Evolutionary conservation across 345 rosid species (phyloP).

Genomic region (Fremontodendron californicum): DNA sequence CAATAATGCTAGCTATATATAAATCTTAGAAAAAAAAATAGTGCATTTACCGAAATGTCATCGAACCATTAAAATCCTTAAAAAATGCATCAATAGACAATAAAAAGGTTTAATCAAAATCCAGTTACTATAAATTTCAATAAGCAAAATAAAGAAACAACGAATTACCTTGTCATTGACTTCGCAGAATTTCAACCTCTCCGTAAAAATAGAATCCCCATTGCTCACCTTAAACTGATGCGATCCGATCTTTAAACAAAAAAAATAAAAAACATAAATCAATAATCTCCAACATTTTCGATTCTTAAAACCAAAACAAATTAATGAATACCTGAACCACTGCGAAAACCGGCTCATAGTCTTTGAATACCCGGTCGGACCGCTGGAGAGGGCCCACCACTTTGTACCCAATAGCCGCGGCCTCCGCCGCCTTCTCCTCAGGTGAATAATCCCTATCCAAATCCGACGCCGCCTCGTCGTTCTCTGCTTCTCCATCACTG

Average conservation of each 20-base stretch:
- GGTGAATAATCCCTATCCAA: constrained; percentile 50
- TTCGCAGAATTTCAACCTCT: constrained; percentile 86
- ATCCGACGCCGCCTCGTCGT: constrained; percentile 27
- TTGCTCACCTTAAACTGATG: constrained; percentile 97
- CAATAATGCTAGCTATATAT: not conserved
- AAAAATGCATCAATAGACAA: not conserved
- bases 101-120: not conserved
- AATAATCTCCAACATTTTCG: not conserved
- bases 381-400: constrained; percentile 59
- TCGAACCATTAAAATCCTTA: not conserved
- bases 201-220: constrained; percentile 72
- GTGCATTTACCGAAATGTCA: not conserved
- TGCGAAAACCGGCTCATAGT: constrained; percentile 71
- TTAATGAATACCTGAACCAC: constrained; percentile 68
- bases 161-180: constrained; percentile 76
- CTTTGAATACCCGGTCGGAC: constrained; percentile 61
- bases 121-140: not conserved
- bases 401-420: constrained; percentile 76
- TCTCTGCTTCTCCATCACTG: constrained; percentile 33
- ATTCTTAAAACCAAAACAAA: not conserved
- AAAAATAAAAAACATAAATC: constrained; percentile 5
- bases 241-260: constrained; percentile 58
- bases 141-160: not conserved
- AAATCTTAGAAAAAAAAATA: too few relatives aligned
- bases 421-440: constrained; percentile 73